These are phyloP conservation scores for Ceratocystis huliohia DNA, from an alignment of 2,329 filamentous ascomycete species.

Conservation along the genomic window DNA sequence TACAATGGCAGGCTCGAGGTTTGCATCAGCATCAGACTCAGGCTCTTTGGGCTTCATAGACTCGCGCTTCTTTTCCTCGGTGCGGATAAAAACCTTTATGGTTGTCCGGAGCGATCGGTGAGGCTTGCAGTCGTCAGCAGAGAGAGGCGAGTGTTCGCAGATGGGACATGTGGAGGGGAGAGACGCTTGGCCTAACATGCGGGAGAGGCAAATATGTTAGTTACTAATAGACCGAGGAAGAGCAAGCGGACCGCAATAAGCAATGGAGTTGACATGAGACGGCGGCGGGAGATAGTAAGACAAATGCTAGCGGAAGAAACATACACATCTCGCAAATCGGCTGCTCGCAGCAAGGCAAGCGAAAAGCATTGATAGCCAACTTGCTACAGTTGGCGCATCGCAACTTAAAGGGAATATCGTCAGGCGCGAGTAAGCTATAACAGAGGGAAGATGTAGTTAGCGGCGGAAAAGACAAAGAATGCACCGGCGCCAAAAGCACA, in stretches of 20 bases:
- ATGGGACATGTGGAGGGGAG: slow-evolving; percentile 74
- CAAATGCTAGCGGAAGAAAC: slow-evolving; percentile 26
- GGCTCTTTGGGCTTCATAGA: slow-evolving; percentile 42
- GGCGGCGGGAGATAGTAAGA: neutral
- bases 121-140: slow-evolving; percentile 71
- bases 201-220: slow-evolving; percentile 8
- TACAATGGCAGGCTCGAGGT: slow-evolving; percentile 22
- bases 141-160: slow-evolving; percentile 83
- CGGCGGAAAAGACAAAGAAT: slow-evolving; percentile 10
- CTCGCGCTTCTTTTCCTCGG: slow-evolving; percentile 79
- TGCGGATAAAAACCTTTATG: slow-evolving; percentile 80
- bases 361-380: slow-evolving; percentile 79
- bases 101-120: slow-evolving; percentile 89
- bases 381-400: slow-evolving; percentile 90
- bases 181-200: slow-evolving; percentile 54
- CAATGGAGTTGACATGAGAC: slow-evolving; percentile 1
- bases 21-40: slow-evolving; percentile 13
- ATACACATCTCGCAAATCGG: slow-evolving; percentile 83
- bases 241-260: too few species aligned
- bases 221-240: neutral
- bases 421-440: slow-evolving; percentile 57
- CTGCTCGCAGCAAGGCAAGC: slow-evolving; percentile 88
- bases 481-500: neutral
- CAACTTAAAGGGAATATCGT: slow-evolving; percentile 90
- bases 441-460: slow-evolving; percentile 17